Percentiles rank a stretch among this genome's conserved stretches.
Conservation (phyloP, 768 basidiomycete genomes). For the Hygrophorus pudorinus region DNA sequence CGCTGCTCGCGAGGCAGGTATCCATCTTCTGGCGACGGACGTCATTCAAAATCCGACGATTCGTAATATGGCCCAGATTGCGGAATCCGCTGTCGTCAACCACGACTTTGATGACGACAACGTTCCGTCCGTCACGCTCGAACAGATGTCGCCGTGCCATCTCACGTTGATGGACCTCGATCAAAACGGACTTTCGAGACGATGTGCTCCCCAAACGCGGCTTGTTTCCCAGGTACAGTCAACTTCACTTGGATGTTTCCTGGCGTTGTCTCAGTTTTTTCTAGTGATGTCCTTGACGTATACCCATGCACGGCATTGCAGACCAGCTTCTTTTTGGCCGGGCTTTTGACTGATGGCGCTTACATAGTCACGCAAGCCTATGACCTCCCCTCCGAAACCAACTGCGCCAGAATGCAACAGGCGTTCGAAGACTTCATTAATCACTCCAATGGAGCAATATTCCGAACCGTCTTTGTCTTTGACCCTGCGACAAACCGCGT, state of each 20-base stretch:
- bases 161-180: conserved; percentile 3
- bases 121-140: background rate
- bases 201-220: background rate
- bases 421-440: conserved; percentile 1
- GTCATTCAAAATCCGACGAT: conserved; percentile 2
- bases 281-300: conserved; percentile 1
- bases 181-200: background rate
- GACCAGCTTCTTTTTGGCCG: background rate
- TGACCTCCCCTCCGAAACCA: background rate
- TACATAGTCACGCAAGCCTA: conserved; percentile 1
- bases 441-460: background rate
- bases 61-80: background rate
- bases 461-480: conserved; percentile 2
- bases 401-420: background rate
- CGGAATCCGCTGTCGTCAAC: background rate
- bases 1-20: conserved; percentile 1
- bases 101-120: background rate
- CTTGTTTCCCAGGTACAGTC: background rate
- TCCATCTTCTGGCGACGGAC: conserved; percentile 1
- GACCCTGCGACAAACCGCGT: background rate
- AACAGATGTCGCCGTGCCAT: background rate
- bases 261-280: background rate
- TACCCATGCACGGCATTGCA: conserved; percentile 2
- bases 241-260: background rate
- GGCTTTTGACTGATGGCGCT: background rate